Conservation (phyloP, 331 rosid genomes). For the Stylosanthes scabra region DNA sequence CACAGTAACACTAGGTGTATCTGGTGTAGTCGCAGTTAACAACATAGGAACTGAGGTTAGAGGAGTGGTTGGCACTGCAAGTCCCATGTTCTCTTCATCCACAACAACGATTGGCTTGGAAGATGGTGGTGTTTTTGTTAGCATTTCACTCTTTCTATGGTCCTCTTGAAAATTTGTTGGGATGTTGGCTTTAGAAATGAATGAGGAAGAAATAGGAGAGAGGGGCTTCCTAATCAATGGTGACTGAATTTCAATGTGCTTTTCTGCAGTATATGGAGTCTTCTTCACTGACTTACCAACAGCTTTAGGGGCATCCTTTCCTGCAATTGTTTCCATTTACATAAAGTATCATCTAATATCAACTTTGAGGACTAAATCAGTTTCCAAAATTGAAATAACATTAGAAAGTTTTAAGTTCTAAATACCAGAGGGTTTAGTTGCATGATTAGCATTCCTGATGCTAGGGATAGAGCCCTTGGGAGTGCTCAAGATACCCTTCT, state of each 20-base stretch:
- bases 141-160: slow-evolving; percentile 30
- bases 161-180: slow-evolving; percentile 42
- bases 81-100: slow-evolving; percentile 43
- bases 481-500: slow-evolving; percentile 41
- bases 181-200: slow-evolving; percentile 48
- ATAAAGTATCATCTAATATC: background rate
- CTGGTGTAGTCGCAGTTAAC: slow-evolving; percentile 58
- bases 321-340: slow-evolving; percentile 34
- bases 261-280: slow-evolving; percentile 30
- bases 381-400: no score
- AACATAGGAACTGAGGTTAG: slow-evolving; percentile 47
- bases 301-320: slow-evolving; percentile 40
- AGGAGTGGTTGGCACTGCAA: slow-evolving; percentile 43
- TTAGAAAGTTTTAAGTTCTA: no score
- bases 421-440: slow-evolving; percentile 46
- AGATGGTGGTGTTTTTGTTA: slow-evolving; percentile 40
- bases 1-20: slow-evolving; percentile 35
- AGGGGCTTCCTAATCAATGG: slow-evolving; percentile 61
- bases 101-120: slow-evolving; percentile 35
- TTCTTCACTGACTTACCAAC: slow-evolving; percentile 44
- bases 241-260: slow-evolving; percentile 43
- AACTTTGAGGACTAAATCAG: no score
- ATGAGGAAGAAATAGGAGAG: slow-evolving; percentile 56
- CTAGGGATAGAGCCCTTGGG: slow-evolving; percentile 15
- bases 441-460: slow-evolving; percentile 42